Evolutionary conservation across 306 rosid species (phyloP).

Genomic region (Sesbania bispinosa): DNA sequence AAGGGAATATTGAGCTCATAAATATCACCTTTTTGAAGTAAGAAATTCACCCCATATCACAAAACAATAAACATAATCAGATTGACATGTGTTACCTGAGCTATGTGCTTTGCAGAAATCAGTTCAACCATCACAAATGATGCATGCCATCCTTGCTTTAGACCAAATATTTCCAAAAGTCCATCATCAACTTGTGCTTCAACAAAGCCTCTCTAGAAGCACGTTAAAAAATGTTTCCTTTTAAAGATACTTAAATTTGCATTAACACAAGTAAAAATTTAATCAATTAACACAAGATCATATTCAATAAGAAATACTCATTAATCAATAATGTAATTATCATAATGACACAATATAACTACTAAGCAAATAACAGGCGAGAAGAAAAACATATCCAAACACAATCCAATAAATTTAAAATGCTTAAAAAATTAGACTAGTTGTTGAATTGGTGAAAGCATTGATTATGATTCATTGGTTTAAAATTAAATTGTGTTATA

Average conservation of each 20-base stretch:
- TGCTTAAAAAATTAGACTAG: too few relatives aligned
- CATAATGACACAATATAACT: too few relatives aligned
- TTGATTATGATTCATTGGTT: too few relatives aligned
- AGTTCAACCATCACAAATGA: constrained; percentile 96
- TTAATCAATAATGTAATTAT: not conserved
- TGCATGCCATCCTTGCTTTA: constrained; percentile 99
- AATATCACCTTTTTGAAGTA: not conserved
- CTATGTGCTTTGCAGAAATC: constrained; percentile 90
- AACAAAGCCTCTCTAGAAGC: constrained; percentile 73
- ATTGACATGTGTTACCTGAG: constrained; percentile 57
- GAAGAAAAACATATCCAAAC: too few relatives aligned
- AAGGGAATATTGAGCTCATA: not conserved
- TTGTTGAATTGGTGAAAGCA: too few relatives aligned
- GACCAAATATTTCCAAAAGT: constrained; percentile 91
- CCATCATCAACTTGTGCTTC: constrained; percentile 97
- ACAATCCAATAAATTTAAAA: too few relatives aligned
- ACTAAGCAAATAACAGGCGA: too few relatives aligned
- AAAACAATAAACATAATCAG: not conserved
- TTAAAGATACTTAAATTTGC: not conserved
- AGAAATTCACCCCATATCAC: not conserved
- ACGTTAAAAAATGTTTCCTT: constrained; percentile 10
- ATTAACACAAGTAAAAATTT: not conserved
- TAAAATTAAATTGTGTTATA: too few relatives aligned
- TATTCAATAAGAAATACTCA: not conserved
- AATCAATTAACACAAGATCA: not conserved